A percentile compares a stretch with the other conserved stretches of the same genome.
Conservation (phyloP, 805 yeast genomes). For the Nematodospora valgi region DNA sequence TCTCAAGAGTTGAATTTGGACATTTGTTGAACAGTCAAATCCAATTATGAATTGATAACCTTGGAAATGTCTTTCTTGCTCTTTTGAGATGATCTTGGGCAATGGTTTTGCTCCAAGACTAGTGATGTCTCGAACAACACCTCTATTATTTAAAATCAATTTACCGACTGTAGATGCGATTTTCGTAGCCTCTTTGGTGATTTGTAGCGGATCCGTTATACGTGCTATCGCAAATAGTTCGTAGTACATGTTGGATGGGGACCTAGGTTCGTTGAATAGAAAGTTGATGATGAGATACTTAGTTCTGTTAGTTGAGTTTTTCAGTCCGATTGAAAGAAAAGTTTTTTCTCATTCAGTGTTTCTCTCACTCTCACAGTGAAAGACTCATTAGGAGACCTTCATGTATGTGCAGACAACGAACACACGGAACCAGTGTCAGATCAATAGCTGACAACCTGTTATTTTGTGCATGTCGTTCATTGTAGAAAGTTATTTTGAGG, state of each 20-base stretch:
- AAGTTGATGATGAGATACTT: not conserved
- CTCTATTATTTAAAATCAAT: conserved; percentile 82
- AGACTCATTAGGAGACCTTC: too few relatives aligned
- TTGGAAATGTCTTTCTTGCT: conserved; percentile 85
- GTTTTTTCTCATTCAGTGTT: too few relatives aligned
- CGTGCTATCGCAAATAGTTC: conserved; percentile 90
- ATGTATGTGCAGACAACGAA: too few relatives aligned
- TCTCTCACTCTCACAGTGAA: too few relatives aligned
- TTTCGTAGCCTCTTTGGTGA: conserved; percentile 39
- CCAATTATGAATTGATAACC: conserved; percentile 85
- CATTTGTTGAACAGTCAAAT: conserved; percentile 83
- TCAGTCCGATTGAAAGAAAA: not conserved
- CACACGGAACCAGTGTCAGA: too few relatives aligned
- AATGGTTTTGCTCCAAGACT: conserved; percentile 75
- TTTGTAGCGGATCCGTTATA: conserved; percentile 53
- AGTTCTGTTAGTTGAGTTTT: not conserved
- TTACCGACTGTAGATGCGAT: conserved; percentile 71
- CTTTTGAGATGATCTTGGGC: conserved; percentile 78
- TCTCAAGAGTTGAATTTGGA: conserved; percentile 79
- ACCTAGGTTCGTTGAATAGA: too few relatives aligned
- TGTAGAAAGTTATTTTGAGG: too few relatives aligned
- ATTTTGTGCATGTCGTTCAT: too few relatives aligned
- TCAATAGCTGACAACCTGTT: too few relatives aligned
- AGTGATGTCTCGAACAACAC: conserved; percentile 81
- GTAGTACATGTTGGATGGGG: conserved; percentile 77